Evolutionary conservation across 2,329 filamentous ascomycete genomes (phyloP), one percentile per base, ranked within the genome.

Genomic region (Fusarium ramigenum): DNA sequence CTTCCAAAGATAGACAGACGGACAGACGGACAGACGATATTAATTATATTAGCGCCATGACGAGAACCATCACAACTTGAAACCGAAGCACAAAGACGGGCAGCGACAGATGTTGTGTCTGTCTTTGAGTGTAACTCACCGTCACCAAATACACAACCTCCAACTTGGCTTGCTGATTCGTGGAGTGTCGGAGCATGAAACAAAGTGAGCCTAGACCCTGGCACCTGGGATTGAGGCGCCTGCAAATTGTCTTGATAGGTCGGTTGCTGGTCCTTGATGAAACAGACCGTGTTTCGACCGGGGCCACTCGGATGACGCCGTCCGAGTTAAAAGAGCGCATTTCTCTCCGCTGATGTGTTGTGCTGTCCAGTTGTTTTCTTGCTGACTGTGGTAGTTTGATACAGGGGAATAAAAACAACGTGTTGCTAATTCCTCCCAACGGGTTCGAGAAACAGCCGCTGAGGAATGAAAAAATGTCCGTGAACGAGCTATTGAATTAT

Each of bases 211-310:
- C 66, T 67, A 74, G 59, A 67, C 75, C 75, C 75, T 77, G 69
- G 59, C 69, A 72, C 63, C 73, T 73, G 67, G 73, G 63, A 69
- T 57, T 65, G 69, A 72, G 68, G 76, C 76, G 66, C 71, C 67
- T 75, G 69, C 49, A 56, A 63, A 67, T 67, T 65, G 63, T 37
- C 63, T 66, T 78, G 77, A 78, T 78, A 78, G 77, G 77, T 53
- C 65, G 60, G 57, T 30, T 32, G 59, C 68, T 56, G 73, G 76
- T 49, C 65, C 52, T 66, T 64, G 71, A 73, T 78, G 77, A 78
- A 78, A 78, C 77, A 62, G 70, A 70, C 71, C 61, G 70, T 68
- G 77, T 78, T 78, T 78, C 77, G 70, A 75, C 77, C 56, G 69
- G 73, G 73, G 66, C 46, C 68, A 63, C 66, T 75, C 65, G 63